phyloP scores from a whole-genome alignment of 345 rosid genomes.

The Erucastrum elatum region DNA sequence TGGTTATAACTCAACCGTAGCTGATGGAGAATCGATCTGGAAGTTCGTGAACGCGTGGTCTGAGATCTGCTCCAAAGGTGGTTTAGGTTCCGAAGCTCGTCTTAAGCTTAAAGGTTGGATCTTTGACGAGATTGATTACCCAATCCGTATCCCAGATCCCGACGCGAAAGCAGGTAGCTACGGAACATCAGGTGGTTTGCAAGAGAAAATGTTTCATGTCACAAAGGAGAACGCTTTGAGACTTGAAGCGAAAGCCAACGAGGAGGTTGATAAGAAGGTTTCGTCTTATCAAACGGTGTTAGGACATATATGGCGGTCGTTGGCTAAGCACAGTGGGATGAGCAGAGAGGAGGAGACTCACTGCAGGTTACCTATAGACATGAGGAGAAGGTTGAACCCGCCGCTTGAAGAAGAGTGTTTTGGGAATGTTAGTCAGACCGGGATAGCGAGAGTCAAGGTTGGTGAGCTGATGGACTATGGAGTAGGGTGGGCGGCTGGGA shows the following conservation, averaged over 20 bases:
- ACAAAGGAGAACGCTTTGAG: conserved; percentile 26
- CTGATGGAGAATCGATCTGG: conserved; percentile 50
- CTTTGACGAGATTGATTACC: conserved; percentile 19
- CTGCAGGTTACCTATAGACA: conserved; percentile 37
- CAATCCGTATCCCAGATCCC: conserved; percentile 40
- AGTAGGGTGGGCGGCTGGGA: conserved; percentile 32
- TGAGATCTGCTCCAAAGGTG: conserved; percentile 27
- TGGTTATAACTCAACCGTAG: conserved; percentile 41
- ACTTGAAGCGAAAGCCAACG: conserved; percentile 47
- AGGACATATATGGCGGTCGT: conserved; percentile 37
- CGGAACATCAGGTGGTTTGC: conserved; percentile 3
- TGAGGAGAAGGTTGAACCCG: conserved; percentile 34
- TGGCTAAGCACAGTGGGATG: conserved; percentile 23
- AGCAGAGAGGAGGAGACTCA: conserved; percentile 27
- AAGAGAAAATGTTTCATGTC: conserved; percentile 43
- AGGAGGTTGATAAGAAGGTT: conserved; percentile 4
- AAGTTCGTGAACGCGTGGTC: conserved; percentile 53
- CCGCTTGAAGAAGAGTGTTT: conserved; percentile 31
- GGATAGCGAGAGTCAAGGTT: conserved; percentile 24
- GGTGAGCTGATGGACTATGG: conserved; percentile 36
- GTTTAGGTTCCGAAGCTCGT: neutral
- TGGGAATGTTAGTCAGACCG: conserved; percentile 34
- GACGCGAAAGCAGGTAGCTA: conserved; percentile 3
- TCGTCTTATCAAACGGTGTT: conserved; percentile 43
- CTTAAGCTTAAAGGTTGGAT: conserved; percentile 41